Evolutionary conservation across 495 filamentous ascomycete species (phyloP), one percentile per base, ranked within the genome.

Genomic region (Talaromyces trachyspermus): DNA sequence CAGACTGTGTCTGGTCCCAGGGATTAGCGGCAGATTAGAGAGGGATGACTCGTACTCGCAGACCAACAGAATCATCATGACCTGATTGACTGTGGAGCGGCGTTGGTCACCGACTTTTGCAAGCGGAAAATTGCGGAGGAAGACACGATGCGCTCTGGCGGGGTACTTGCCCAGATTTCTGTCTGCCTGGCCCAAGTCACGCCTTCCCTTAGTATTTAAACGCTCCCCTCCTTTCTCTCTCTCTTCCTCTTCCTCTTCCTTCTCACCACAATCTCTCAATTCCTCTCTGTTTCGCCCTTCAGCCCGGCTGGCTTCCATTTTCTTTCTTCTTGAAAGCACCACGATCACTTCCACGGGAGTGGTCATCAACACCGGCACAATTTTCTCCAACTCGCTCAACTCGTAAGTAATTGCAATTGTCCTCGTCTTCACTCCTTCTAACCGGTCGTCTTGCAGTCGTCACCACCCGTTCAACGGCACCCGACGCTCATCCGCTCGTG

Each of bases 401-500:
- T 73, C 69, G 69, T 73, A 49, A 60, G 69, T 70, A 3, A 10
- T 23, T 26, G 5, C 22, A 30, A 19, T 18, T 47, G 44, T 29
- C 29, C 29, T 20, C 20, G 14, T 33, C 18, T n/a, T 15, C 2
- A 30, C 20, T 27, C 26, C 17, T 43, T 35, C 60, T 61, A 48
- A 65, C 55, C 20, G 30, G 15, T 37, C 19, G 15, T 22, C 17
- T 47, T 52, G 18, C 60, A 92, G 91, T 60, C 80, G 85, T 71
- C 91, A 97, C 75, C 86, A 97, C 81, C 89, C 89, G 74, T 95
- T 86, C 84, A 91, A 94, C 80, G 86, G 85, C 83, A 25, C 39
- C 39, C 88, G 88, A 76, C 91, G 90, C 79, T 85, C 88, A 80
- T 84, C 88, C 69, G 79, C 84, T 64, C 79, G 86, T 65, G 89